These are phyloP conservation scores for Symbiodinium pilosum DNA, from an alignment of 73 alveolate genomes.

Conservation along the genomic window DNA sequence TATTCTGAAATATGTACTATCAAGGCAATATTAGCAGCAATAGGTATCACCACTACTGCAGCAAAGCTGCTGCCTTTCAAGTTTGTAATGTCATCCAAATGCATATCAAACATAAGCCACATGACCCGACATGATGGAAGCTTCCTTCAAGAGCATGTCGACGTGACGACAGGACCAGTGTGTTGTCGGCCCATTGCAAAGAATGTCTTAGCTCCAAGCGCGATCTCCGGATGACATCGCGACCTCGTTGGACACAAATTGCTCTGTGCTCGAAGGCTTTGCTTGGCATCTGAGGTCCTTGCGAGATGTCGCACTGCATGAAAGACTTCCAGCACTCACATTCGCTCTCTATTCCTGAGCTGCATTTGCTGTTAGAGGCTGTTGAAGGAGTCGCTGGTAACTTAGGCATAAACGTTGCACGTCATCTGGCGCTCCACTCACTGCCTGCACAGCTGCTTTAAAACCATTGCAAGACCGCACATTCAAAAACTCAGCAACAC, in stretches of 20 bases:
- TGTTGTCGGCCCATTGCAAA: too few species aligned
- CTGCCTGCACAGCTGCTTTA: conserved; percentile 30
- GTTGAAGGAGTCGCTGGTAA: too few species aligned
- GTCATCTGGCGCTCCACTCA: conserved; percentile 18
- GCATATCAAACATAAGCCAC: neutral
- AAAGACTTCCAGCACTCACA: conserved; percentile 66
- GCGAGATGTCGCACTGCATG: conserved; percentile 48
- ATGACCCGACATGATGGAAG: too few species aligned
- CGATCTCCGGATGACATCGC: neutral
- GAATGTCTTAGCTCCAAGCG: neutral
- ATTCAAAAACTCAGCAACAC: neutral
- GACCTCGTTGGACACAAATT: neutral
- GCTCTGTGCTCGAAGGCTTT: neutral
- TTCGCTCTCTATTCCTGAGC: conserved; percentile 28
- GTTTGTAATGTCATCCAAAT: too few species aligned
- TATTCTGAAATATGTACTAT: too few species aligned
- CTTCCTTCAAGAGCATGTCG: too few species aligned
- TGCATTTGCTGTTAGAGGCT: neutral
- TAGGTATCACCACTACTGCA: too few species aligned
- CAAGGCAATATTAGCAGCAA: too few species aligned
- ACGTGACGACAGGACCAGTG: too few species aligned
- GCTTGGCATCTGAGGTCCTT: neutral
- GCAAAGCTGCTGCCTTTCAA: too few species aligned
- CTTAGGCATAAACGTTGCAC: neutral
- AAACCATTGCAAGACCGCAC: neutral